Evolutionary conservation across 2,329 filamentous ascomycete genomes (phyloP).

Genomic region (Colletotrichum falcatum): DNA sequence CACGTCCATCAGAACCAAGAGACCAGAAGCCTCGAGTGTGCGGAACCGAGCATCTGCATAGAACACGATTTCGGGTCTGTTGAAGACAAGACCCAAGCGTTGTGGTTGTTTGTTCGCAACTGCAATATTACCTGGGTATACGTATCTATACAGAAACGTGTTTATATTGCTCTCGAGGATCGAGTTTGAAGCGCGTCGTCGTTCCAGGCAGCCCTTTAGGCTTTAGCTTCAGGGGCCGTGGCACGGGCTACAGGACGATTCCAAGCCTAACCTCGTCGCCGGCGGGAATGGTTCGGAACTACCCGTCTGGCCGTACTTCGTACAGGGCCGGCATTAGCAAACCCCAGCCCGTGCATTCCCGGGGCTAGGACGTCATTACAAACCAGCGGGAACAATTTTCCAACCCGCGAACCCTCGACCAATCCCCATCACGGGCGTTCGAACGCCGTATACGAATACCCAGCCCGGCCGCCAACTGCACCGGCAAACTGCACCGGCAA

Average conservation of each 20-base stretch:
- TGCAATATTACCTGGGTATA: too few relatives aligned
- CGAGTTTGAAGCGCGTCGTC: background rate
- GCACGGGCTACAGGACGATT: slow-evolving; percentile 13
- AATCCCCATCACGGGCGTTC: slow-evolving; percentile 1
- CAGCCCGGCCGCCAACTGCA: slow-evolving; percentile 10
- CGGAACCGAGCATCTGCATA: background rate
- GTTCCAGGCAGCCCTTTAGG: slow-evolving; percentile 21
- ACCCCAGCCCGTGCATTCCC: slow-evolving; percentile 26
- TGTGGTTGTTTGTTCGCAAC: background rate
- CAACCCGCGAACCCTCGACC: background rate
- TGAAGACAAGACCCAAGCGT: background rate
- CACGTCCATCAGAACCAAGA: background rate
- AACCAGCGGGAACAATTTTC: slow-evolving; percentile 35
- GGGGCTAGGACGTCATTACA: slow-evolving; percentile 34
- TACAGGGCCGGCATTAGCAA: slow-evolving; percentile 17
- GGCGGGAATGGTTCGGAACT: slow-evolving; percentile 13
- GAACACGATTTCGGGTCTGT: too few relatives aligned
- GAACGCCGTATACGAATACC: background rate
- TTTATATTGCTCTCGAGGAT: background rate
- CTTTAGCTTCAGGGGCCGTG: background rate
- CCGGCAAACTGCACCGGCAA: slow-evolving; percentile 10
- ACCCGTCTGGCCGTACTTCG: background rate
- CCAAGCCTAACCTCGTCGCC: background rate
- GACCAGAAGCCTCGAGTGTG: too few relatives aligned
- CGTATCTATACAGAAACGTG: too few relatives aligned